phyloP scores from a whole-genome alignment of 108 stramenopile species.

The Cyclotella baltica region DNA sequence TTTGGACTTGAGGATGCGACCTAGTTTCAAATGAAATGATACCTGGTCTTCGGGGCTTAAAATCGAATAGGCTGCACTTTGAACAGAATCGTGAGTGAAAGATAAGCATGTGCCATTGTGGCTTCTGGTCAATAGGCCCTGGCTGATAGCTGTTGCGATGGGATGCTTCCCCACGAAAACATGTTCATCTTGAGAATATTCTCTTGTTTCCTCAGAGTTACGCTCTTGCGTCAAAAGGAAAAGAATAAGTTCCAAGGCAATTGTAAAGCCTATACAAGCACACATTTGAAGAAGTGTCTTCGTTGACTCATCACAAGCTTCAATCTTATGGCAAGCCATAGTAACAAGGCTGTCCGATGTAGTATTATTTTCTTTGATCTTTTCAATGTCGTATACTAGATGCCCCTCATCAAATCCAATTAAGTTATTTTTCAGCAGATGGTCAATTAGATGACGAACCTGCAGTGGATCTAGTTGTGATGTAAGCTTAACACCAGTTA shows the following conservation, averaged over 20 bases:
- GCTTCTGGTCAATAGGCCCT: not conserved
- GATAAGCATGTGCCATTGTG: not conserved
- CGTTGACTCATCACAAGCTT: not conserved
- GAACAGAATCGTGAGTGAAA: conserved; percentile 15
- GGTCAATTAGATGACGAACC: conserved; percentile 13
- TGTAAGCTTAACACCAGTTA: not conserved
- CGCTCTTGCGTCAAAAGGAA: not conserved
- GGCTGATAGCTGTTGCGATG: not conserved
- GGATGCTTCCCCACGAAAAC: not conserved
- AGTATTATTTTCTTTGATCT: not conserved
- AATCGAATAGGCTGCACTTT: conserved; percentile 12
- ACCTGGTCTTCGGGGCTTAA: not conserved
- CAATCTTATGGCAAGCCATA: conserved; percentile 13
- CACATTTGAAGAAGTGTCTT: conserved; percentile 15
- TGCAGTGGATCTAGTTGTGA: not conserved
- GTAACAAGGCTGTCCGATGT: not conserved
- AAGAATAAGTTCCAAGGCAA: conserved; percentile 4
- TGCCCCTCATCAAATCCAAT: not conserved
- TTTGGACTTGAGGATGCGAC: not conserved
- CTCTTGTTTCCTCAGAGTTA: not conserved
- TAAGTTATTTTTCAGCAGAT: not conserved
- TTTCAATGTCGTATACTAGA: conserved; percentile 12
- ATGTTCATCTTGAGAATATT: not conserved
- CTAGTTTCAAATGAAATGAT: conserved; percentile 22
- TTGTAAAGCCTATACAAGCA: conserved; percentile 8